Evolutionary conservation across 1,284 basidiomycete species (phyloP).

Genomic region (Grifola frondosa): DNA sequence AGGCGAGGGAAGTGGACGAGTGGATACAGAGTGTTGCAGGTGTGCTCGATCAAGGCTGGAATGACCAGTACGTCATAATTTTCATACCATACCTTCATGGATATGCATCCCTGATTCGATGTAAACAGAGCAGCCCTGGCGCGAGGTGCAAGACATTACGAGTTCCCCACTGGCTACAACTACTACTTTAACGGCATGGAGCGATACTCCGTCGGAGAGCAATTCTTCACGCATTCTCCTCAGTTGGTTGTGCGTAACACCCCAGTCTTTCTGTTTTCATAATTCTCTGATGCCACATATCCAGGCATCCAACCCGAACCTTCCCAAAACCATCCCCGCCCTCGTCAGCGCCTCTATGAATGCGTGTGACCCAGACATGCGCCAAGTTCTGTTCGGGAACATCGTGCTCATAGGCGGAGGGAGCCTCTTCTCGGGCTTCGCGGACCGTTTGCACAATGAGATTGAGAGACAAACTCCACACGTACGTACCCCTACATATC

Average conservation of each 20-base stretch:
- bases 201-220: conserved; percentile 84
- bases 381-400: conserved; percentile 87
- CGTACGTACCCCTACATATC: conserved; percentile 46
- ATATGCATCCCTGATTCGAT: conserved; percentile 2
- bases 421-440: conserved; percentile 83
- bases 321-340: conserved; percentile 75
- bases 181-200: conserved; percentile 77
- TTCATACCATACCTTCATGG: conserved; percentile 4
- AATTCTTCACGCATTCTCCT: conserved; percentile 79
- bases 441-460: conserved; percentile 84
- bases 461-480: conserved; percentile 77
- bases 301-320: conserved; percentile 63
- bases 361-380: conserved; percentile 89
- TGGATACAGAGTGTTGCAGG: conserved; percentile 91
- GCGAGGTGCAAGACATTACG: conserved; percentile 71
- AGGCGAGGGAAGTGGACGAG: conserved; percentile 85
- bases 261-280: background rate
- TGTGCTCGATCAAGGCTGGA: conserved; percentile 85
- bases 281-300: background rate
- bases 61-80: conserved; percentile 64
- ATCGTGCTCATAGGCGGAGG: conserved; percentile 95
- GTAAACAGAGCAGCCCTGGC: conserved; percentile 48
- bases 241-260: conserved; percentile 65
- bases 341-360: conserved; percentile 81
- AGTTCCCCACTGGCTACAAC: conserved; percentile 96